Percentiles rank a stretch among this genome's conserved stretches.
Evolutionary conservation across 2,329 filamentous ascomycete species (phyloP).

Genomic region (Chrysoporthe cubensis): DNA sequence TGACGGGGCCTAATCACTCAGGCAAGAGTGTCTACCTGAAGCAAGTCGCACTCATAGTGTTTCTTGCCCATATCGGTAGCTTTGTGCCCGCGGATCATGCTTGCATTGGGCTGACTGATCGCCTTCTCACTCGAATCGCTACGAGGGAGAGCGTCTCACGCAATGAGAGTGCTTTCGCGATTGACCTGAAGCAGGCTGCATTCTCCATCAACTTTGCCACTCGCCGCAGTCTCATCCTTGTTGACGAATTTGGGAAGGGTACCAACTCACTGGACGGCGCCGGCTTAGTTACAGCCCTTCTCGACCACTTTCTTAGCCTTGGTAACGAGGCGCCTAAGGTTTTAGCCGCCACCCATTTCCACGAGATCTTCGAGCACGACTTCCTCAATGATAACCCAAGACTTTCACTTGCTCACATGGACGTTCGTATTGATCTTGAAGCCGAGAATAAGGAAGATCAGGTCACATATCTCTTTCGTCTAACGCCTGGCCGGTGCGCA

Average conservation of each 20-base stretch:
- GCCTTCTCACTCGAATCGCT: slow-evolving; percentile 84
- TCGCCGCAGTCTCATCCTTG: slow-evolving; percentile 76
- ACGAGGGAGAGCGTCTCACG: slow-evolving; percentile 67
- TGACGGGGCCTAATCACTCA: slow-evolving; percentile 95
- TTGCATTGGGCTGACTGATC: slow-evolving; percentile 85
- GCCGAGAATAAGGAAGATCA: slow-evolving; percentile 60
- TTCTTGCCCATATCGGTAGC: slow-evolving; percentile 89
- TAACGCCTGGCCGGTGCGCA: slow-evolving; percentile 68
- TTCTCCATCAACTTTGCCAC: slow-evolving; percentile 77
- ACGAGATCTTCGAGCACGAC: slow-evolving; percentile 72
- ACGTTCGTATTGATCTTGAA: slow-evolving; percentile 63
- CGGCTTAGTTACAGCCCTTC: slow-evolving; percentile 60
- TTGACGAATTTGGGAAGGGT: slow-evolving; percentile 86
- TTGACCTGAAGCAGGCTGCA: slow-evolving; percentile 85
- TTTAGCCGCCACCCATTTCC: slow-evolving; percentile 65
- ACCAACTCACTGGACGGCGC: slow-evolving; percentile 62
- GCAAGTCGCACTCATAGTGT: slow-evolving; percentile 87
- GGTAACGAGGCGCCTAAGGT: slow-evolving; percentile 56
- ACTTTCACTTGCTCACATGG: slow-evolving; percentile 71
- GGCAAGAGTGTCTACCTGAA: slow-evolving; percentile 97
- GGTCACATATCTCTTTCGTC: slow-evolving; percentile 75
- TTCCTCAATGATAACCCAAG: slow-evolving; percentile 55
- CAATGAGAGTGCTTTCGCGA: slow-evolving; percentile 67
- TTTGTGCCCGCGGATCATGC: slow-evolving; percentile 84
- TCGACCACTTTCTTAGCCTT: slow-evolving; percentile 58